A percentile compares a stretch with the other conserved stretches of the same genome.
These are phyloP conservation scores for Pontederia crassipes DNA, from an alignment of 176 grass and related monocot species.

Conservation along the genomic window DNA sequence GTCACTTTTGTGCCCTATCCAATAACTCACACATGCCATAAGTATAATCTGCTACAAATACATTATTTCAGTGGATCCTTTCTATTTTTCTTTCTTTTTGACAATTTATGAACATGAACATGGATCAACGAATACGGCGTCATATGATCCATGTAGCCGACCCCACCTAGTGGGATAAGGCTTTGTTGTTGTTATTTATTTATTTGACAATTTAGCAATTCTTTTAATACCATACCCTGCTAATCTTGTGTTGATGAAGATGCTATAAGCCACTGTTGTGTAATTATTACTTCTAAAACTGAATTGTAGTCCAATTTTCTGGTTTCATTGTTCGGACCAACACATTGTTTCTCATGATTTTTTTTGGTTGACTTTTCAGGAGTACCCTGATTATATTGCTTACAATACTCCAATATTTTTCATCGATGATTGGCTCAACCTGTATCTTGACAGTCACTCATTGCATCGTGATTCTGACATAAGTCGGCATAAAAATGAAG, in stretches of 20 bases:
- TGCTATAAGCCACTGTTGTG: too few species aligned
- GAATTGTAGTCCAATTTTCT: not conserved
- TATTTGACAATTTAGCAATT: too few species aligned
- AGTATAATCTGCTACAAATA: not conserved
- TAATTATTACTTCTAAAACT: not conserved
- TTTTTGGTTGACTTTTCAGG: slow-evolving; percentile 31
- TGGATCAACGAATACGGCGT: too few species aligned
- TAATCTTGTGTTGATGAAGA: too few species aligned
- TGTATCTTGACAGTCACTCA: slow-evolving; percentile 82
- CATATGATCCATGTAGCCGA: too few species aligned
- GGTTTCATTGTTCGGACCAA: not conserved
- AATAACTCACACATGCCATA: too few species aligned
- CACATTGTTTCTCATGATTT: not conserved
- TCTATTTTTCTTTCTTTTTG: not conserved
- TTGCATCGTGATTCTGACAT: slow-evolving; percentile 91
- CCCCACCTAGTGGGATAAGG: too few species aligned
- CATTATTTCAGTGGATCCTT: not conserved
- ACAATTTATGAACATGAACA: too few species aligned
- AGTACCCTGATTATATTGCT: slow-evolving; percentile 78
- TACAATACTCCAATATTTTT: slow-evolving; percentile 76
- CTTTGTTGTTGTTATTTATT: too few species aligned
- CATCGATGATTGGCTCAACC: slow-evolving; percentile 86
- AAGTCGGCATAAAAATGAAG: slow-evolving; percentile 70
- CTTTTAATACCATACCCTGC: not conserved
- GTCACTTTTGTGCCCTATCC: too few species aligned